phyloP scores from a whole-genome alignment of 768 basidiomycete species.

The Ephemerocybe angulata region DNA sequence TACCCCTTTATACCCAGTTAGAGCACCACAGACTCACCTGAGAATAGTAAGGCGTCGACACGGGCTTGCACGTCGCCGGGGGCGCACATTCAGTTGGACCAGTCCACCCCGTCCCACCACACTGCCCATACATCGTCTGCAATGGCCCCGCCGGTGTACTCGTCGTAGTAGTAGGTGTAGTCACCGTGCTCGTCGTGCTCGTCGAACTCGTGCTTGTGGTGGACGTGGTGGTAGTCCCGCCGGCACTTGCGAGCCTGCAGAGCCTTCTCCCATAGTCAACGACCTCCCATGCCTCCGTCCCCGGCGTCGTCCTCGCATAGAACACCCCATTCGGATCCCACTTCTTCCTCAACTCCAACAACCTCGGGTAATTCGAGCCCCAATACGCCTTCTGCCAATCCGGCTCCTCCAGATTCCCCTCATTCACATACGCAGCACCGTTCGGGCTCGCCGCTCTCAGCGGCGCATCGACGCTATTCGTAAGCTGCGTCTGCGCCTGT shows the following conservation, averaged over 20 bases:
- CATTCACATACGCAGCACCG: slow-evolving; percentile 11
- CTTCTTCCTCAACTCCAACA: slow-evolving; percentile 4
- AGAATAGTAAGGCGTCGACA: slow-evolving; percentile 13
- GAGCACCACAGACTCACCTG: no score
- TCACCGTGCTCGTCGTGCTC: slow-evolving; percentile 14
- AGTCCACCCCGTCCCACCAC: slow-evolving; percentile 45
- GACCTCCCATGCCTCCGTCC: slow-evolving; percentile 4
- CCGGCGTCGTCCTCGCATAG: slow-evolving; percentile 8
- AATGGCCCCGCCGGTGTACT: slow-evolving; percentile 29
- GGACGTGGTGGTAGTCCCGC: no score
- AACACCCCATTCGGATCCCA: slow-evolving; percentile 5
- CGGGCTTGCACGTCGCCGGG: slow-evolving; percentile 35
- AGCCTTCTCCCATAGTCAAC: slow-evolving; percentile 2
- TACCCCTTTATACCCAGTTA: no score
- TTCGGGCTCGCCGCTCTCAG: slow-evolving; percentile 11
- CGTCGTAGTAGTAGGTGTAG: slow-evolving; percentile 27
- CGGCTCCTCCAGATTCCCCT: slow-evolving; percentile 11
- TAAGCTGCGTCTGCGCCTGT: slow-evolving; percentile 3
- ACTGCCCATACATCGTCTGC: slow-evolving; percentile 49
- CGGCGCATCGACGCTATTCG: slow-evolving; percentile 7
- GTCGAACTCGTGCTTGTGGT: no score
- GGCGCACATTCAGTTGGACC: slow-evolving; percentile 44
- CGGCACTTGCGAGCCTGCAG: no score
- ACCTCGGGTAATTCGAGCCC: slow-evolving; percentile 12
- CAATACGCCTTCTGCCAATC: slow-evolving; percentile 15